These are phyloP conservation scores for Scheffersomyces stipitis DNA, from an alignment of 805 yeast species.

Conservation along the genomic window DNA sequence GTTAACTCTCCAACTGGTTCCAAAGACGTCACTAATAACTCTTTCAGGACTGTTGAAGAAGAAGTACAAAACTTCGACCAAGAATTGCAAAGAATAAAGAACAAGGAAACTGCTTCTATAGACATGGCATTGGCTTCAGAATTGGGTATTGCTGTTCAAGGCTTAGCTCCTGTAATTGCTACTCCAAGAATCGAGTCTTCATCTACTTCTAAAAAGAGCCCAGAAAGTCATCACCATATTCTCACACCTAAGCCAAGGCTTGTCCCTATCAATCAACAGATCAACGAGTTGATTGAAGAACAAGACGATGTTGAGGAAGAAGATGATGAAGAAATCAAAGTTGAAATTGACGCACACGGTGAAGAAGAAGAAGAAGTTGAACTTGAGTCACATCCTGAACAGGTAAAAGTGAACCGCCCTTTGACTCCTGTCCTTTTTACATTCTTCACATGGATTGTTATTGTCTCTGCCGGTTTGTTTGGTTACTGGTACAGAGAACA, in stretches of 20 bases:
- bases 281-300: constrained; percentile 11
- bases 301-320: constrained; percentile 9
- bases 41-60: constrained; percentile 15
- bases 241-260: constrained; percentile 13
- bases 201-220: constrained; percentile 6
- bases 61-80: constrained; percentile 26
- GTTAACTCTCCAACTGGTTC: neutral
- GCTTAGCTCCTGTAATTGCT: constrained; percentile 6
- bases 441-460: constrained; percentile 17
- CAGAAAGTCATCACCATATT: constrained; percentile 4
- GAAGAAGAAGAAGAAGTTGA: neutral
- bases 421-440: constrained; percentile 8
- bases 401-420: constrained; percentile 1
- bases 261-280: constrained; percentile 8
- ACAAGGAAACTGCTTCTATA: constrained; percentile 6
- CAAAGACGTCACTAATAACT: neutral
- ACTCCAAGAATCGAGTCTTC: constrained; percentile 10
- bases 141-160: constrained; percentile 26
- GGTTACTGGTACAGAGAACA: constrained; percentile 67
- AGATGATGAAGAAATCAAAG: constrained; percentile 1
- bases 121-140: constrained; percentile 33
- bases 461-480: constrained; percentile 37
- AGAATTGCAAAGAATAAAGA: constrained; percentile 15
- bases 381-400: neutral
- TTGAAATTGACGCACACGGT: neutral